phyloP scores from a whole-genome alignment of 2,329 filamentous ascomycete genomes.

The Aphanoascus verrucosus region DNA sequence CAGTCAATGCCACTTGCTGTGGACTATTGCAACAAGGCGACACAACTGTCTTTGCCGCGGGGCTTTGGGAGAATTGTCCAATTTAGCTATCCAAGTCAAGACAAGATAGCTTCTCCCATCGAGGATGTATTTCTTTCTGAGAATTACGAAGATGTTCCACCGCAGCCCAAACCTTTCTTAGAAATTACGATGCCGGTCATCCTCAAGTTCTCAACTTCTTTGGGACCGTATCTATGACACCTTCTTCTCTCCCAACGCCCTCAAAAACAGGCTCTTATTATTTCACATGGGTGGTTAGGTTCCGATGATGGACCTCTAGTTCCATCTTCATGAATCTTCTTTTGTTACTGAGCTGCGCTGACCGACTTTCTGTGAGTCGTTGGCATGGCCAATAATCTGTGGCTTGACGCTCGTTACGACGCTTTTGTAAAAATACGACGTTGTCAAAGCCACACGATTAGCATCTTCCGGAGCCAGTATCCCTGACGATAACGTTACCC shows the following conservation, averaged over 20 bases:
- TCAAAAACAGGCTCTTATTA: background rate
- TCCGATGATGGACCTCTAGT: background rate
- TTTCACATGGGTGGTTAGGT: too few species aligned
- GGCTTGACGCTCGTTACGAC: too few species aligned
- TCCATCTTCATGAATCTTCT: background rate
- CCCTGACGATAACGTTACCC: background rate
- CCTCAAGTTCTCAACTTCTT: background rate
- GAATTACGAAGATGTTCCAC: background rate
- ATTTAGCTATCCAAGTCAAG: too few species aligned
- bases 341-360: background rate
- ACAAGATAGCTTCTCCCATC: too few species aligned
- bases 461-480: background rate
- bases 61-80: too few species aligned
- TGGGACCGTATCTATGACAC: background rate
- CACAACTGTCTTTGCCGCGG: too few species aligned
- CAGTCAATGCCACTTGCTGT: too few species aligned
- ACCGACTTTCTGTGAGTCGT: background rate
- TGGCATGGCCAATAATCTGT: background rate
- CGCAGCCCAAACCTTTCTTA: background rate
- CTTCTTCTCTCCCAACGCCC: background rate
- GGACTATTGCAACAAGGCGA: too few species aligned
- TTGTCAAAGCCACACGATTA: background rate
- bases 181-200: conserved; percentile 1
- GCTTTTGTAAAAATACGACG: background rate
- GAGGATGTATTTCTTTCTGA: background rate